phyloP scores from a whole-genome alignment of 768 basidiomycete species.

The Guyanaporus albipodus region DNA sequence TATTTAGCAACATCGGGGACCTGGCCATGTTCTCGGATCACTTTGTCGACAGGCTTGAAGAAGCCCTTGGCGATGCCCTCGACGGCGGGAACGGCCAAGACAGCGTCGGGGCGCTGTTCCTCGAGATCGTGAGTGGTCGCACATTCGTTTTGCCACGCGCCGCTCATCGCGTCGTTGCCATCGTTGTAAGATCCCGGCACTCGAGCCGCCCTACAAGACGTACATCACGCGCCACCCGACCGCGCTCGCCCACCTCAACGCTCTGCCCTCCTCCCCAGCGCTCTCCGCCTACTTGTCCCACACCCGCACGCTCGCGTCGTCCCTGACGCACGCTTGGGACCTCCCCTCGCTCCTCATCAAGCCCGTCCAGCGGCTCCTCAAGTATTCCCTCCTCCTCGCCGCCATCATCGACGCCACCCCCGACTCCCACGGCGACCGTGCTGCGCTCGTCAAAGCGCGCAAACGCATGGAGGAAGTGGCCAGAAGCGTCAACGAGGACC shows the following conservation, averaged over 20 bases:
- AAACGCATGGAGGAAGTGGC: constrained; percentile 67
- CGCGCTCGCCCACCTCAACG: constrained; percentile 64
- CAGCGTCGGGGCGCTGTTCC: constrained; percentile 64
- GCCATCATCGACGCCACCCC: constrained; percentile 76
- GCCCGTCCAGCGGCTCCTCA: constrained; percentile 93
- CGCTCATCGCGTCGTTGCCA: background rate
- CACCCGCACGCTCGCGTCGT: constrained; percentile 61
- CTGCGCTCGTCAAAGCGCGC: constrained; percentile 27
- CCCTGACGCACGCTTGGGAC: constrained; percentile 87
- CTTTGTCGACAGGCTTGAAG: constrained; percentile 61
- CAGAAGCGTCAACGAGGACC: constrained; percentile 71
- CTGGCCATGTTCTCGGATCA: constrained; percentile 68
- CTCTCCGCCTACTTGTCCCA: constrained; percentile 62
- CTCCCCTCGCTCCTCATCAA: constrained; percentile 93
- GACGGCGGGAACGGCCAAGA: constrained; percentile 69
- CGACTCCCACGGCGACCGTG: constrained; percentile 61
- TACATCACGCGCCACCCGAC: constrained; percentile 80
- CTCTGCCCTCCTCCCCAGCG: constrained; percentile 39
- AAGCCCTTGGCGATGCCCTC: constrained; percentile 58
- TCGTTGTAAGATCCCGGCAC: constrained; percentile 51
- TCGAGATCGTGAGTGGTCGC: constrained; percentile 57
- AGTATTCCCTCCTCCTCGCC: constrained; percentile 83
- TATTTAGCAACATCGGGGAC: constrained; percentile 75
- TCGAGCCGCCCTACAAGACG: constrained; percentile 69
- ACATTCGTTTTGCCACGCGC: background rate